Base-by-base conservation (phyloP, 2,329 filamentous ascomycete species). In the Fusarium kyushuense region DNA sequence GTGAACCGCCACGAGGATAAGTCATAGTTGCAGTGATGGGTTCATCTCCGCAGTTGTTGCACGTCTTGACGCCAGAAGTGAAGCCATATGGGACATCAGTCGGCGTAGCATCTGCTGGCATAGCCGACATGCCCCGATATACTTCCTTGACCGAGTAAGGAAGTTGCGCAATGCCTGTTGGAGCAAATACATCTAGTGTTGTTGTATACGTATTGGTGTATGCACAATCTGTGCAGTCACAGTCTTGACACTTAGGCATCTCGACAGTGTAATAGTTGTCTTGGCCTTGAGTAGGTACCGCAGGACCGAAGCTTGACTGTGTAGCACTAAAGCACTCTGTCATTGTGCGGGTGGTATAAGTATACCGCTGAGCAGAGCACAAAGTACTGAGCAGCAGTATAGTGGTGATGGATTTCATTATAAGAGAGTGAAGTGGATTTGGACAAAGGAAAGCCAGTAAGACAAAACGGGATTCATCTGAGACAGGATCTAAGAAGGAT, bases 61-160 rank as follows among this genome's bases (percentile, higher is more conserved):
- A 74, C 7, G 60, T 70, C 51, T 68, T 63, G 9, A 65, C 48
- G 17, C 36, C 58, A 11, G 69, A 23, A 2, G 69, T 73, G 48
- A 74, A 74, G 13, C 72, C 72, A 10, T 74, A 72, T 9, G 72
- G 72, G 11, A 69, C 33, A 13, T 27, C 47, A 30, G 70, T 74
- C 13, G 66, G 63, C 7, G 59, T 60, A n/a, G 57, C 46, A 45
- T 63, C 59, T 36, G 43, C 58, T 11, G 72, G 70, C 51, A 70
- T 67, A 7, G 59, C 59, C 7, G 68, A 72, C 72, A 74, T 74
- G 56, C 72, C 69, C 10, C 52, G 70, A n/a, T 73, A 74, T n/a
- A 74, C 35, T 54, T 74, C 72, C 41, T 72, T 72, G 54, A 74
- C 60, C 17, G 62, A 25, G 14, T 74, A 74, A 21, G 70, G 53